Evolutionary conservation across 2,329 filamentous ascomycete genomes (phyloP), one percentile per base, ranked within the genome.

Genomic region (Pseudocercospora cruenta): DNA sequence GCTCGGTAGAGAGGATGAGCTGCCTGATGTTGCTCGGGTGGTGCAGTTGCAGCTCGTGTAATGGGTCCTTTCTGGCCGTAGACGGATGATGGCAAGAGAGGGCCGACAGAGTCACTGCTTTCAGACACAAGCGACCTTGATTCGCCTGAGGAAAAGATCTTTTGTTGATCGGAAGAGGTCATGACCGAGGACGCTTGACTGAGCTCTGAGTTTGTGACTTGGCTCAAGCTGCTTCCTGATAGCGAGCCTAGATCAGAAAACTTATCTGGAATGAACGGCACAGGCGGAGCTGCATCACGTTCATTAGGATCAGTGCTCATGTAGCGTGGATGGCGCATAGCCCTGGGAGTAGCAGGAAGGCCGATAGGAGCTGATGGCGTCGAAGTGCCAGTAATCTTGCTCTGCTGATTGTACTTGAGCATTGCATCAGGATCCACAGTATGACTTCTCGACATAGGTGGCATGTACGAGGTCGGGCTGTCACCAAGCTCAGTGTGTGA

Each of bases 341-440:
- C 93, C 80, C 92, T 90, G 31, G 94, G 94, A 0, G 94, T 97
- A 1, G 93, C 92, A 14, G 94, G 93, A n/a, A 97, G 85, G 0
- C 93, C 94, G 60, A 94, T 85, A 5, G 86, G 84, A 1, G 81
- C 81, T 14, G 84, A 83, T 14, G 85, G 82, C 0, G 84, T 84
- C 2, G 82, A 80, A 1, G 80, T 81, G 16, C 79, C 79, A 7
- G 73, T 74, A 16, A 74, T 72, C 45, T 73, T 77, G 49, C 59
- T 62, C 21, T 67, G 54, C 22, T 58, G 57, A 67, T 69, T 69
- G 63, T 80, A 78, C 51, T 76, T 78, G 64, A 76, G 76, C 65
- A 79, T 80, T 6, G 80, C 77, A 4, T 80, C 84, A 1, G 88
- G 86, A 67, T 91, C 89, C 1, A 87, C 89, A 7, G 90, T 91